Evolutionary conservation across 257 asterid species (phyloP), one percentile per base, ranked within the genome.

Genomic region (Linaria vulgaris): DNA sequence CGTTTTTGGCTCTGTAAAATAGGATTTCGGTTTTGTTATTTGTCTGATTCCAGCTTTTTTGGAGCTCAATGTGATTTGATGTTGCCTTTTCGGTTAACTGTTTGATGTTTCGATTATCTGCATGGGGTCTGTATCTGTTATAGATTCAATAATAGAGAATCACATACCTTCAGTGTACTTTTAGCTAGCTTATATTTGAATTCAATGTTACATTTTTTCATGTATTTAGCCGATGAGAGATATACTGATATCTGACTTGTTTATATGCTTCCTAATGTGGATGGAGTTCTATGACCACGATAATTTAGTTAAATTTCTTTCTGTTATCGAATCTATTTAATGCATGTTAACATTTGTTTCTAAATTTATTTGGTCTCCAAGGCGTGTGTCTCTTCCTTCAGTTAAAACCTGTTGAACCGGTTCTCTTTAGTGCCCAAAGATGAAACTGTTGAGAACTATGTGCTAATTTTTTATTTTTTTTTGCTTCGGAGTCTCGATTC

Each of bases 91-190:
- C 46, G 15, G 1, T 39, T 24, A 23, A 12, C 15, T 8, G n/a
- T n/a, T 62, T 48, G 20, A 30, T 49, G 63, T n/a, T 17, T 56
- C 31, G n/a, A 46, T 57, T 43, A 50, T 58, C 44, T 74, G 67
- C 62, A 30, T 27, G 63, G 15, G 27, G 5, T 6, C 23, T 39
- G 19, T 61, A 5, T 56, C 31, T 30, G 59, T n/a, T n/a, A n/a
- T n/a, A n/a, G n/a, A n/a, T n/a, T n/a, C n/a, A n/a, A n/a, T n/a
- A n/a, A n/a, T n/a, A n/a, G n/a, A n/a, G n/a, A n/a, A n/a, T n/a
- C n/a, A n/a, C n/a, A n/a, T n/a, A n/a, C n/a, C n/a, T n/a, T n/a
- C n/a, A n/a, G n/a, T n/a, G n/a, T n/a, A n/a, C n/a, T n/a, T n/a
- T n/a, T n/a, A n/a, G n/a, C n/a, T n/a, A n/a, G n/a, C n/a, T n/a